Base-by-base conservation (phyloP, 805 yeast genomes). In the Spathaspora hagerdaliae region DNA sequence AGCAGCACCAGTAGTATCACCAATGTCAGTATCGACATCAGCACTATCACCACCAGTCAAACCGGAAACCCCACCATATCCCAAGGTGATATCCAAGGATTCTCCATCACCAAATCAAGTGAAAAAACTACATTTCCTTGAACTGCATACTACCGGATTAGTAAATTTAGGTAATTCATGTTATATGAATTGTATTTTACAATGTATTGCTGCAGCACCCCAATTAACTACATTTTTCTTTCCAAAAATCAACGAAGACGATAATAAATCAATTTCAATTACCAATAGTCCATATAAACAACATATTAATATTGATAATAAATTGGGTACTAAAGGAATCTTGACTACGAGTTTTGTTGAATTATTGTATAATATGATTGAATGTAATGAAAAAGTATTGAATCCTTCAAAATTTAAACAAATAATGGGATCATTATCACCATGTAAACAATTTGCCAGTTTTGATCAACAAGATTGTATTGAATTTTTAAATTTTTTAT, bases 131-230 rank as follows among this genome's bases (percentile, higher is more conserved):
- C 48, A 47, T 31, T 57, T 62, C 44, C 48, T 62, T n/a, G 58
- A 58, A 35, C 58, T 70, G 46, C 75, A 82, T 42, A 69, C 81
- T 14, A 81, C 90, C 0, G 97, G 98, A 0, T 69, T 91, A 6
- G 71, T 74, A 11, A 91, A 91, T 60, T 69, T 91, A 50, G 96
- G 97, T 2, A 92, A 92, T 57, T 86, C 96, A 0, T 91, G 97
- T 62, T 91, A 91, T 63, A 85, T 91, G 90, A 91, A 91, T 64
- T 85, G 96, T 53, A 75, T 86, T 3, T 63, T 91, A n/a, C 98
- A 91, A 65, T 88, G 97, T 61, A 61, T 92, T 32, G 74, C 83
- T 3, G 91, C 92, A 0, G 82, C 92, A 0, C 80, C 81, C 1
- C 82, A 80, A 47, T 65, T 91, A 27, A 74, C 83, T 2, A 71